Percentiles rank a stretch among this genome's conserved stretches.
phyloP scores from a whole-genome alignment of 345 rosid species.

The Geranium rotundifolium region DNA sequence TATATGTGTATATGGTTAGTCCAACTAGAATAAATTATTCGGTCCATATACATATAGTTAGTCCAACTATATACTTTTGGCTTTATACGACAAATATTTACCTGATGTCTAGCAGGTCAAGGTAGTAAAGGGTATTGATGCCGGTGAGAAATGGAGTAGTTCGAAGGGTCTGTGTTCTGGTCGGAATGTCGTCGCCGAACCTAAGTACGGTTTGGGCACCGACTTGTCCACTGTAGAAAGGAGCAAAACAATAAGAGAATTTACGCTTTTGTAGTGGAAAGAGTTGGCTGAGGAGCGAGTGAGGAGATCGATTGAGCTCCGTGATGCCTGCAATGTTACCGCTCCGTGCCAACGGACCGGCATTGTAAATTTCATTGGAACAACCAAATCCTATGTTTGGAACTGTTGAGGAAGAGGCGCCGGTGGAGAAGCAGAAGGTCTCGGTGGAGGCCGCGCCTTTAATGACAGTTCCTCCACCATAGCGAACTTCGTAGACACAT shows the following conservation, averaged over 20 bases:
- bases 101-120: too few relatives aligned
- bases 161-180: too few relatives aligned
- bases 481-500: conserved; percentile 4
- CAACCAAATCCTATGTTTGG: conserved; percentile 13
- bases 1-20: too few relatives aligned
- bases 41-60: too few relatives aligned
- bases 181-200: too few relatives aligned
- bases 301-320: conserved; percentile 6
- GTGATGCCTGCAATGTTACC: conserved; percentile 7
- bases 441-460: conserved; percentile 13
- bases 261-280: background rate
- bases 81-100: background rate
- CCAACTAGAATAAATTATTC: too few relatives aligned
- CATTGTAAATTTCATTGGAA: conserved; percentile 4
- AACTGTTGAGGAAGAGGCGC: background rate
- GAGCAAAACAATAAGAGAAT: conserved; percentile 7
- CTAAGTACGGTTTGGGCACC: too few relatives aligned
- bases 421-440: conserved; percentile 1
- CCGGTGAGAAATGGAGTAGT: too few relatives aligned
- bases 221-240: too few relatives aligned
- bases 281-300: conserved; percentile 7
- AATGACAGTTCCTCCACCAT: conserved; percentile 3
- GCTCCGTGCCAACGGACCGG: background rate
- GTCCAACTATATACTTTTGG: too few relatives aligned
- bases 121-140: too few relatives aligned